phyloP scores from a whole-genome alignment of 78 protist genomes.

The Dictyostelium purpureum region DNA sequence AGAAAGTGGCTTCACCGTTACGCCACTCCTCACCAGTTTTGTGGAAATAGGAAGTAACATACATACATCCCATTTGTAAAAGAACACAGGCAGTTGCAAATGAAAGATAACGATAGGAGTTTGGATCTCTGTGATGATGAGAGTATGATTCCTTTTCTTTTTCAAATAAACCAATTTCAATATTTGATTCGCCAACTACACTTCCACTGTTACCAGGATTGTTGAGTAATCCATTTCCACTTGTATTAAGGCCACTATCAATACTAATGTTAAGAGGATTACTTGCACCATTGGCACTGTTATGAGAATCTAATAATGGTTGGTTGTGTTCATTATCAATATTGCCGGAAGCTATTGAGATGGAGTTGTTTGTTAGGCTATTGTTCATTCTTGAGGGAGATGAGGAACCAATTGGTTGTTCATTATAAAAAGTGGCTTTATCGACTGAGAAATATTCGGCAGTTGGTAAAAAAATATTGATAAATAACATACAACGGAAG shows the following conservation, averaged over 20 bases:
- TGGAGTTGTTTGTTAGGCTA: background rate
- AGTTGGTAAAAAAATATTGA: constrained; percentile 56
- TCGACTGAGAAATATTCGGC: constrained; percentile 14
- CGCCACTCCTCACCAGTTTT: constrained; percentile 62
- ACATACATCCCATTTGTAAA: constrained; percentile 58
- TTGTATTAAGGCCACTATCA: too few relatives aligned
- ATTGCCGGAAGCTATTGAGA: background rate
- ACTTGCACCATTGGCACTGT: background rate
- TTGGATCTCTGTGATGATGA: background rate
- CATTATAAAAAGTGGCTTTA: constrained; percentile 9
- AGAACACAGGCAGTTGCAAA: constrained; percentile 27
- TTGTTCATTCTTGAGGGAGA: background rate
- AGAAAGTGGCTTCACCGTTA: constrained; percentile 71
- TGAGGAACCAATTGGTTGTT: background rate
- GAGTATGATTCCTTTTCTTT: background rate
- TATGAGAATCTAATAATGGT: background rate
- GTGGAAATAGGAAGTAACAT: constrained; percentile 44
- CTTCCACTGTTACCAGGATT: background rate
- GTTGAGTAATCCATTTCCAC: too few relatives aligned
- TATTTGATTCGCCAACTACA: background rate
- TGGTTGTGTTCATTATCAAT: constrained; percentile 8
- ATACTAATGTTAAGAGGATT: too few relatives aligned
- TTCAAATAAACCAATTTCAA: background rate
- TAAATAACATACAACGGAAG: constrained; percentile 59
- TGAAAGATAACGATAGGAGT: constrained; percentile 35